Conservation (phyloP, 1,284 basidiomycete species). For the Trametes sp. region DNA sequence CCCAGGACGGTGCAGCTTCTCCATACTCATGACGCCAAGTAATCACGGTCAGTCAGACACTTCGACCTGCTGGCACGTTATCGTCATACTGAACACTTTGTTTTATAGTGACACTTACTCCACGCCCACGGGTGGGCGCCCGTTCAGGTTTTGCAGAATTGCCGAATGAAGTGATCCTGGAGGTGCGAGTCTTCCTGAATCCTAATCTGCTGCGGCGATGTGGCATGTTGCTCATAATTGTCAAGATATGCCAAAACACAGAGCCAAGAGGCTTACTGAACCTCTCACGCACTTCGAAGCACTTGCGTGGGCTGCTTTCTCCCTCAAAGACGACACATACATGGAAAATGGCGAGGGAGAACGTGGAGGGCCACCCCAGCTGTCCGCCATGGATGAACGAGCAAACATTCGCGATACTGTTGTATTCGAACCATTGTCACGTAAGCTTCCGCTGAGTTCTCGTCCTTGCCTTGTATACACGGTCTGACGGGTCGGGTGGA, state of each 20-base stretch:
- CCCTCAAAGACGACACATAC: not conserved
- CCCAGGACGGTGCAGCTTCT: too few relatives aligned
- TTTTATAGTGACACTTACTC: too few relatives aligned
- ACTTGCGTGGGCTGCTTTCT: slow-evolving; percentile 8
- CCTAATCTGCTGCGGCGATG: not conserved
- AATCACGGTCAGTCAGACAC: too few relatives aligned
- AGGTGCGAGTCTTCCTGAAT: not conserved
- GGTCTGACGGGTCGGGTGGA: too few relatives aligned
- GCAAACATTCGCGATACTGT: slow-evolving; percentile 21
- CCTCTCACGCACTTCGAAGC: slow-evolving; percentile 5
- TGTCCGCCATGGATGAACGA: slow-evolving; percentile 28
- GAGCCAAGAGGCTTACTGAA: slow-evolving; percentile 13
- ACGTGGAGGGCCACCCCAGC: slow-evolving; percentile 22
- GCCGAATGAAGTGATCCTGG: not conserved
- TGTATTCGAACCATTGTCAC: slow-evolving; percentile 25
- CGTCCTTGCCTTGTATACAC: too few relatives aligned
- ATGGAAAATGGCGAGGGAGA: slow-evolving; percentile 24
- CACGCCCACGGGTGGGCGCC: too few relatives aligned
- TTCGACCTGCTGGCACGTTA: too few relatives aligned
- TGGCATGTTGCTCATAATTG: too few relatives aligned
- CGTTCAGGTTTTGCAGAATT: not conserved
- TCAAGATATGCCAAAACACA: not conserved
- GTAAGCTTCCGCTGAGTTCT: slow-evolving; percentile 9
- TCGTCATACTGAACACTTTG: too few relatives aligned
- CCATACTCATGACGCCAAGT: too few relatives aligned